These are phyloP conservation scores for Draba incana DNA, from an alignment of 345 rosid genomes.

Conservation along the genomic window DNA sequence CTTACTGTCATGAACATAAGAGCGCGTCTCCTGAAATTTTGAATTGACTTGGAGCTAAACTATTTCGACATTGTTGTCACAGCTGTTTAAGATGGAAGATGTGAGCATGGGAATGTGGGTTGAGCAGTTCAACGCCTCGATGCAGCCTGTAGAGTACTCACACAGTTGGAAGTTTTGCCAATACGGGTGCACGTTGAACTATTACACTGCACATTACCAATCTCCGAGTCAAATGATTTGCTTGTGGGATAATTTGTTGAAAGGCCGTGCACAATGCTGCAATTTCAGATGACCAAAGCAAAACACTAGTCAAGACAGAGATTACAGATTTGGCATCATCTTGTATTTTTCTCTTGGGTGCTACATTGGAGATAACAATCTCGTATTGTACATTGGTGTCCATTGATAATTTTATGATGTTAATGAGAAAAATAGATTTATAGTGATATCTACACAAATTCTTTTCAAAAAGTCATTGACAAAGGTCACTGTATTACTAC, in stretches of 20 bases:
- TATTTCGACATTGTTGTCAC: slow-evolving; percentile 38
- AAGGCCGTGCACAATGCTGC: slow-evolving; percentile 81
- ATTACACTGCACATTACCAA: slow-evolving; percentile 93
- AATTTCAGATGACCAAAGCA: slow-evolving; percentile 67
- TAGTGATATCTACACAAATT: neutral
- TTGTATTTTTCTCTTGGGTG: neutral
- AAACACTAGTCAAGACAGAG: neutral
- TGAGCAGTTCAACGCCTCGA: slow-evolving; percentile 69
- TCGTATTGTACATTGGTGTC: slow-evolving; percentile 34
- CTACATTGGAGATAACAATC: slow-evolving; percentile 1
- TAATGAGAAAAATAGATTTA: slow-evolving; percentile 29
- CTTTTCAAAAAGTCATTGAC: neutral
- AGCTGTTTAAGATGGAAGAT: slow-evolving; percentile 99
- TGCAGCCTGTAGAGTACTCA: slow-evolving; percentile 71
- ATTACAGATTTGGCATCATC: slow-evolving; percentile 6
- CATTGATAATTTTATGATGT: neutral
- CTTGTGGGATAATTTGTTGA: slow-evolving; percentile 81
- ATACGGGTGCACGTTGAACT: slow-evolving; percentile 86
- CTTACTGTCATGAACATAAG: neutral
- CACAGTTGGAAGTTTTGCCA: slow-evolving; percentile 98
- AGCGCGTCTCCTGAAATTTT: neutral
- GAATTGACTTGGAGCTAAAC: slow-evolving; percentile 3
- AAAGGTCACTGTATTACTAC: slow-evolving; percentile 6
- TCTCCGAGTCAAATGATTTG: slow-evolving; percentile 95
- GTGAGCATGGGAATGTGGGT: slow-evolving; percentile 99